Base-by-base conservation (phyloP, 2,329 filamentous ascomycete species). In the Cordyceps cateniannulata region DNA sequence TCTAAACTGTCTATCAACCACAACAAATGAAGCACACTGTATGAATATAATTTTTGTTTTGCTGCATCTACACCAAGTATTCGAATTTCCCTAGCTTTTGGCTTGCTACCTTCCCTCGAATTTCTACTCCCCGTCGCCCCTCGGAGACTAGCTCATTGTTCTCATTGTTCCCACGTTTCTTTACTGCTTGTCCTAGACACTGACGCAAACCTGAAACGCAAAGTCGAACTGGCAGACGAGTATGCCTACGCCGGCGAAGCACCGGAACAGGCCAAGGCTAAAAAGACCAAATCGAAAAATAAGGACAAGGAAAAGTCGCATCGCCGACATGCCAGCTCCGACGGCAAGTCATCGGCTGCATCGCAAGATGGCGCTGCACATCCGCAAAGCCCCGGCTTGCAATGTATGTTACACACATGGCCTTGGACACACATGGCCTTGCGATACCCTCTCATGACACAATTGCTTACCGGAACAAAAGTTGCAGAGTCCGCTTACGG, bases 21-120 rank as follows among this genome's bases (percentile, higher is more conserved):
- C 56, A 20, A 55, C 60, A 32, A 64, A 66, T 40, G 64, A 67
- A 29, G 53, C 60, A 12, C 64, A 65, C 47, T 60, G 68, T 70
- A 69, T 35, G 68, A 54, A 56, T 20, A 38, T n/a, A 59, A n/a
- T 24, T 44, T 51, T 25, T n/a, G n/a, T n/a, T n/a, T 32, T 42
- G 12, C n/a, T 25, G 7, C 25, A 14, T 51, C 22, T 24, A 27
- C 48, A 24, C 24, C 18, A 25, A 14, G 47, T 3, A 42, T 18
- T 25, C 16, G 5, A 42, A 42, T 16, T n/a, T 16, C 16, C 24
- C 38, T 12, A 2, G 20, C 24, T 24, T 18, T 59, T 45, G 24
- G 1, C 25, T 38, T 32, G 8, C 7, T 20, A 3, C 7, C 5
- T 42, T 54, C 8, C 9, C 27, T 51, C 6, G 9, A 9, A n/a